Evolutionary conservation across 1,139 yeast genomes (phyloP).

Genomic region (Keqinozyma sinolaborantium): DNA sequence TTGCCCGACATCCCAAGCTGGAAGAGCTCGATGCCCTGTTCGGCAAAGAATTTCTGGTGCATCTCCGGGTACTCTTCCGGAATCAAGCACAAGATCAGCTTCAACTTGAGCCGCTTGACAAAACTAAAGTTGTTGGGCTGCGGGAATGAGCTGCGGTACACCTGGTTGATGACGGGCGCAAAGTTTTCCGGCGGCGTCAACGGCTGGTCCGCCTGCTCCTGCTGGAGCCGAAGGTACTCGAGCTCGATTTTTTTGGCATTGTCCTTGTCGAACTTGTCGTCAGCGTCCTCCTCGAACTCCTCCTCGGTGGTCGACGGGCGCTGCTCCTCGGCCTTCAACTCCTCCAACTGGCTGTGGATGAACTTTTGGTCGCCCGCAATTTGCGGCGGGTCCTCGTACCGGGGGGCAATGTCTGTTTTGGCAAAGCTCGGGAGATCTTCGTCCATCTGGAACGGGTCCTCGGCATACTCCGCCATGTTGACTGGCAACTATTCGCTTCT

Average conservation of each 20-base stretch:
- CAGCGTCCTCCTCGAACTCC: conserved; percentile 40
- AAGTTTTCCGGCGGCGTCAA: conserved; percentile 87
- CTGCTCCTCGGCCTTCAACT: conserved; percentile 22
- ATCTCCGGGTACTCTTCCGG: conserved; percentile 90
- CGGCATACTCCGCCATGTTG: conserved; percentile 30
- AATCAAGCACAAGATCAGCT: conserved; percentile 76
- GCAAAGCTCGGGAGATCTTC: conserved; percentile 27
- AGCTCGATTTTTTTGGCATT: conserved; percentile 10
- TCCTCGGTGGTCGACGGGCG: conserved; percentile 18
- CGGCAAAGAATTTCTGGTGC: conserved; percentile 58
- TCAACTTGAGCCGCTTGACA: conserved; percentile 56
- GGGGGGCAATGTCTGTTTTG: conserved; percentile 15
- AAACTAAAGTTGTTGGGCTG: conserved; percentile 76
- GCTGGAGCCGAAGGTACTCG: conserved; percentile 3
- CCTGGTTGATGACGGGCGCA: conserved; percentile 73
- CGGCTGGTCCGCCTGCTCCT: conserved; percentile 13
- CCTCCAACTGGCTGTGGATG: conserved; percentile 34
- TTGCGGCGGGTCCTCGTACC: conserved; percentile 13
- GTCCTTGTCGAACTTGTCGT: conserved; percentile 37
- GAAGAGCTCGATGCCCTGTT: conserved; percentile 62
- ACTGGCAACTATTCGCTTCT: too few species aligned
- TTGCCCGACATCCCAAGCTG: conserved; percentile 95
- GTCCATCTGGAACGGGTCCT: conserved; percentile 48
- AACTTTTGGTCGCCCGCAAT: conserved; percentile 19
- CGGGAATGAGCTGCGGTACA: conserved; percentile 89